phyloP scores from a whole-genome alignment of 768 basidiomycete genomes.

The Nidularia pulvinata region DNA sequence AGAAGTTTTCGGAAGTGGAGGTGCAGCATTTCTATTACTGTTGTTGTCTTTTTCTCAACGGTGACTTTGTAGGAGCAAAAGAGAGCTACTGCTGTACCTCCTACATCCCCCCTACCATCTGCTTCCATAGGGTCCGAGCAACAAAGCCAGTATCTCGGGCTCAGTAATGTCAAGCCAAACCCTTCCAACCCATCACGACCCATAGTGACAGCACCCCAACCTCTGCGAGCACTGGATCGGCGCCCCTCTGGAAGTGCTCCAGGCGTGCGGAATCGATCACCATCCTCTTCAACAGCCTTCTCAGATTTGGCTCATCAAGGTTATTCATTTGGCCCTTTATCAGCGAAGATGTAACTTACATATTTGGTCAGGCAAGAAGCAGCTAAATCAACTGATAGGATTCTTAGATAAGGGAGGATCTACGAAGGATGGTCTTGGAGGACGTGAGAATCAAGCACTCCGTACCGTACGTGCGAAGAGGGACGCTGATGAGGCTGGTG shows the following conservation, averaged over 20 bases:
- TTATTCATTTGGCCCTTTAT: constrained; percentile 11
- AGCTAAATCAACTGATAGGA: constrained; percentile 83
- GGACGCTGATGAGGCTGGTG: constrained; percentile 91
- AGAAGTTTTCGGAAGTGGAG: constrained; percentile 89
- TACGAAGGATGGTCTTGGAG: constrained; percentile 58
- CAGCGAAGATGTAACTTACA: too few relatives aligned
- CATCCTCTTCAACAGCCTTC: constrained; percentile 80
- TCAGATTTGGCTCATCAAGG: constrained; percentile 90
- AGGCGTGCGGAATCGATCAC: constrained; percentile 66
- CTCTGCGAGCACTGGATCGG: constrained; percentile 73
- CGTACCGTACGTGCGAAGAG: constrained; percentile 82
- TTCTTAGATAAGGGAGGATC: constrained; percentile 78
- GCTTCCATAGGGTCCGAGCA: constrained; percentile 21
- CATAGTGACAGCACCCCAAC: constrained; percentile 69
- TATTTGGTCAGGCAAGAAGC: constrained; percentile 66
- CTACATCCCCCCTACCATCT: constrained; percentile 22
- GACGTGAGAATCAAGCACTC: constrained; percentile 66
- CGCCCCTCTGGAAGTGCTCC: constrained; percentile 63
- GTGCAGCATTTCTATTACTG: constrained; percentile 32
- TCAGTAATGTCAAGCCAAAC: constrained; percentile 41
- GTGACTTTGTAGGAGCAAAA: constrained; percentile 59
- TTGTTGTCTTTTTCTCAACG: neutral
- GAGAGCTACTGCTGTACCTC: constrained; percentile 35
- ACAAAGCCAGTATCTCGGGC: constrained; percentile 13
- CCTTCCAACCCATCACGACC: constrained; percentile 46